Percentiles rank a stretch among this genome's conserved stretches.
phyloP scores from a whole-genome alignment of 2,329 filamentous ascomycete genomes.

The Escovopsis weberi region DNA sequence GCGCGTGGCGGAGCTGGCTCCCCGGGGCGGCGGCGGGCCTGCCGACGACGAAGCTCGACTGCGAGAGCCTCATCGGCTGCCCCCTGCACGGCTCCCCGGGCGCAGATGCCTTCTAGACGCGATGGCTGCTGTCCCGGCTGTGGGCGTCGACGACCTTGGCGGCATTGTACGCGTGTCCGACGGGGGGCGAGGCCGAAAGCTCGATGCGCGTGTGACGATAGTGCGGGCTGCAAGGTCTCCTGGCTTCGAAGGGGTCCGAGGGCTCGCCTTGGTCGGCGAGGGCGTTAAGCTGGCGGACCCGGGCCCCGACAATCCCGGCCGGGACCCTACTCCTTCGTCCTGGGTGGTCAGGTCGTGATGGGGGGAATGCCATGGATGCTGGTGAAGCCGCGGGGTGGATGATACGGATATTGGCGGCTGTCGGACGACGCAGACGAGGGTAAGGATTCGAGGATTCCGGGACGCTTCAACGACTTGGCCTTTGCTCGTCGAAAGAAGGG shows the following conservation, averaged over 20 bases:
- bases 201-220: slow-evolving; percentile 13
- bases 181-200: slow-evolving; percentile 6
- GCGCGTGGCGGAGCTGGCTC: neutral
- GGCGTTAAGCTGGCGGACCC: slow-evolving; percentile 15
- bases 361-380: slow-evolving; percentile 6
- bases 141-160: slow-evolving; percentile 7
- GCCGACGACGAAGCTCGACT: slow-evolving; percentile 3
- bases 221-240: slow-evolving; percentile 12
- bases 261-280: slow-evolving; percentile 7
- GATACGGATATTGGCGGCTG: neutral
- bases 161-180: slow-evolving; percentile 10
- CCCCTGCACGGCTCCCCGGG: neutral
- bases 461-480: no score
- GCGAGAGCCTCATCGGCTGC: slow-evolving; percentile 3
- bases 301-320: slow-evolving; percentile 15
- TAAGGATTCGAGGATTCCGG: no score
- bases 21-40: neutral
- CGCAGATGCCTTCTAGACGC: slow-evolving; percentile 1
- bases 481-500: no score
- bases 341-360: slow-evolving; percentile 4
- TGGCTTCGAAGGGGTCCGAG: slow-evolving; percentile 12
- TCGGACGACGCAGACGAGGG: no score
- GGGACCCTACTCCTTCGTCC: slow-evolving; percentile 9
- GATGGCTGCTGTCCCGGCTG: slow-evolving; percentile 3
- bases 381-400: neutral